Base-by-base conservation (phyloP, 768 basidiomycete species). In the Postia placenta region DNA sequence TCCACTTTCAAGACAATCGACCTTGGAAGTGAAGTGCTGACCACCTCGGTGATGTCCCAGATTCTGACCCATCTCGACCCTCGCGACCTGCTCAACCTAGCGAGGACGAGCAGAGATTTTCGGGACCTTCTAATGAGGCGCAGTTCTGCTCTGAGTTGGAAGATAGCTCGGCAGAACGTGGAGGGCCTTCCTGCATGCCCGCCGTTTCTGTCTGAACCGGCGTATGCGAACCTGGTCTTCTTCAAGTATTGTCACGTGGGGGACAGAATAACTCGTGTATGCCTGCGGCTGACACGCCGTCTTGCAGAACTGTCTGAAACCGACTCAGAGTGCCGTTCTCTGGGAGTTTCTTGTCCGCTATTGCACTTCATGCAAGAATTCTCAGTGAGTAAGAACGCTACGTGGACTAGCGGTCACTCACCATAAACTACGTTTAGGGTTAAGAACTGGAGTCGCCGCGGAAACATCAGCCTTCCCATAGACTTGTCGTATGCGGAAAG, bases 191-290 rank as follows among this genome's bases (percentile, higher is more conserved):
- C 57, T 2, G 43, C 53, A 6, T 56, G 55, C n/a, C 57, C 57
- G 6, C 30, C 49, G 5, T 41, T 46, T 22, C 37, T 58, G 22
- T 45, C 40, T 33, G 57, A 58, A 26, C 52, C 52, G 2, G 46
- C 19, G 7, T 56, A 56, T 17, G 55, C 52, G 14, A 53, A 53
- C 38, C 47, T 58, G 12, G 14, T 48, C 35, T 58, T 56, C 47
- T 50, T 43, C 35, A 22, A 51, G 2, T 36, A 53, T 22, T 58
- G 55, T 33, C 52, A 55, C 46, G 57, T 54, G 23, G 27, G 54
- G 40, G 2, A 17, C n/a, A n/a, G 27, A 1, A 6, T 3, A 3
- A 14, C 23, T 28, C 11, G 6, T 14, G 5, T n/a, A 12, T 23
- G 3, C 42, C 7, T 27, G 26, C 6, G 20, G n/a, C 17, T 38